Base-by-base conservation (phyloP, 305 asterid genomes). In the Fraxinus nigra region DNA sequence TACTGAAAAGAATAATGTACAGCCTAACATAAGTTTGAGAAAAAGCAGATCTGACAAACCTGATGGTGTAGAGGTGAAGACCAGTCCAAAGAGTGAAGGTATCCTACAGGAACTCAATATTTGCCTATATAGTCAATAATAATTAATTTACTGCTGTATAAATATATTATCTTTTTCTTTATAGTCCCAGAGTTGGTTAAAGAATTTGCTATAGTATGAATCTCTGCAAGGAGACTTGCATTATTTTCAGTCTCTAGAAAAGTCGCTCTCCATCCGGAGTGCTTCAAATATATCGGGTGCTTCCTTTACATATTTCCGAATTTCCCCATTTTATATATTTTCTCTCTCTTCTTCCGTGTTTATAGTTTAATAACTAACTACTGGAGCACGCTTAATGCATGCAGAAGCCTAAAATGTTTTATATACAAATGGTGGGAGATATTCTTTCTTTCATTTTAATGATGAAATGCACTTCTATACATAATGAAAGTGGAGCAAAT, bases 11-110 rank as follows among this genome's bases (percentile, higher is more conserved):
- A 78, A 72, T 28, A 80, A 46, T 69, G 78, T 72, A 24, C 76
- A 80, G 67, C 84, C 80, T 13, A 67, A 84, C 80, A 43, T 1
- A 82, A 82, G 78, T 79, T 77, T 11, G 33, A 77, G 85, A 61
- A 84, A 79, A 32, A 76, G 65, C 34, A 61, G 76, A 30, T 37
- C 18, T 20, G 20, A 51, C 61, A 80, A 85, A 48, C 80, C 77
- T 6, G 43, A 28, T 51, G 77, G 26, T 11, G 78, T 32, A 46
- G 51, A 59, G 56, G 18, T 22, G 61, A 77, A 85, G 54, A 79
- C 54, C 89, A 82, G 86, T 72, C 85, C 82, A 84, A 85, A 79
- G 48, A 37, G 24, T 81, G 82, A 85, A 85, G 92, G 92, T 89
- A 81, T 77, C 46, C 80, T 32, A 28, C 22, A 14, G 38, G 40